A percentile compares a stretch with the other conserved stretches of the same genome.
These are phyloP conservation scores for Jatropha curcas DNA, from an alignment of 345 rosid species.

Conservation along the genomic window DNA sequence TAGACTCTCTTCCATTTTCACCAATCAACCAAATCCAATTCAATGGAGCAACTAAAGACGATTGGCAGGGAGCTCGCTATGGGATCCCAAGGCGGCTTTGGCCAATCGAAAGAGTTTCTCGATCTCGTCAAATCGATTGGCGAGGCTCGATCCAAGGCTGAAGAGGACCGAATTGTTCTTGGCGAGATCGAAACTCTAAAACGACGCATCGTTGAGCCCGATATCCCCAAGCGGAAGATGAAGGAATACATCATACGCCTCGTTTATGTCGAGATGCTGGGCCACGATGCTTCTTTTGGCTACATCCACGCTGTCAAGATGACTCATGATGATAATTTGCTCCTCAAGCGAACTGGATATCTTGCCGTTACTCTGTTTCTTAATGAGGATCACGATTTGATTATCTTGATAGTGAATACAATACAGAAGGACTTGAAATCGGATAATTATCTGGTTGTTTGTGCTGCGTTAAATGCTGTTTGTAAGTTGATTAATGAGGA, in stretches of 20 bases:
- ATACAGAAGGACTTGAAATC: conserved; percentile 97
- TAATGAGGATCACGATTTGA: conserved; percentile 93
- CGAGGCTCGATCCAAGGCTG: conserved; percentile 98
- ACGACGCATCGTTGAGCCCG: conserved; percentile 82
- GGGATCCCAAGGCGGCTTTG: conserved; percentile 97
- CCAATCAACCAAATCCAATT: background rate
- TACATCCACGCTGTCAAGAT: conserved; percentile 98
- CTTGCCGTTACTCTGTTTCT: conserved; percentile 88
- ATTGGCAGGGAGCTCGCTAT: conserved; percentile 98
- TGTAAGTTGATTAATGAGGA: conserved; percentile 94
- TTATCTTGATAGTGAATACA: conserved; percentile 88
- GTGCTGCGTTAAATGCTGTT: conserved; percentile 86
- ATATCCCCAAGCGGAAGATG: conserved; percentile 90
- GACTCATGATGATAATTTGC: conserved; percentile 86
- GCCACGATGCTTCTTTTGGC: conserved; percentile 97
- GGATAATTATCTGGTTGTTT: conserved; percentile 83
- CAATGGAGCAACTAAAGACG: conserved; percentile 92
- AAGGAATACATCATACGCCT: conserved; percentile 89
- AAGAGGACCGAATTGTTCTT: conserved; percentile 94
- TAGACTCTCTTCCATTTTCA: background rate
- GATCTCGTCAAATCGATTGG: conserved; percentile 98
- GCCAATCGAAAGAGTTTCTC: conserved; percentile 92
- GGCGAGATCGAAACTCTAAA: conserved; percentile 89
- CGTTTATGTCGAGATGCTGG: conserved; percentile 94
- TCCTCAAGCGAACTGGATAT: conserved; percentile 92